Conservation (phyloP, 2,329 filamentous ascomycete genomes). For the Fusarium incarnatum region DNA sequence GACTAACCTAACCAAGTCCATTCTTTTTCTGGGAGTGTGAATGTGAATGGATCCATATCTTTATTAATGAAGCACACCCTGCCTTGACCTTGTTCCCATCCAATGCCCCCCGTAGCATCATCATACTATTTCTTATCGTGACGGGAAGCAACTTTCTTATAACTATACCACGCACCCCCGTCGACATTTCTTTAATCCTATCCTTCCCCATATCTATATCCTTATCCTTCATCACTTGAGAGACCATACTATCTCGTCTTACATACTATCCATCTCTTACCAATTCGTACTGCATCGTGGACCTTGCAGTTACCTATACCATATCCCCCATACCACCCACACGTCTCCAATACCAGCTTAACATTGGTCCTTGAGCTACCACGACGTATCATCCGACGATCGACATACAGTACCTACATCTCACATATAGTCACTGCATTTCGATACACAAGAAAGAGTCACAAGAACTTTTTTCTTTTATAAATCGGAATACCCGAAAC, state of each 20-base stretch:
- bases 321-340: slow-evolving; percentile 31
- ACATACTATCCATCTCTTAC: background rate
- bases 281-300: slow-evolving; percentile 19
- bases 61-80: slow-evolving; percentile 41
- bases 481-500: slow-evolving; percentile 5
- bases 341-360: slow-evolving; percentile 38
- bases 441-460: slow-evolving; percentile 20
- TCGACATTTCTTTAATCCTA: slow-evolving; percentile 3
- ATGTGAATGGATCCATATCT: slow-evolving; percentile 22
- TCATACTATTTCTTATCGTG: slow-evolving; percentile 30
- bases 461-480: slow-evolving; percentile 7
- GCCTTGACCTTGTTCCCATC: background rate
- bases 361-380: slow-evolving; percentile 40
- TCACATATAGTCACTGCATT: slow-evolving; percentile 22
- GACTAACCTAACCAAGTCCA: slow-evolving; percentile 1
- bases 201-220: slow-evolving; percentile 3
- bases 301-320: slow-evolving; percentile 24
- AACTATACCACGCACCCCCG: slow-evolving; percentile 28
- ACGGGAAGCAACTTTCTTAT: slow-evolving; percentile 17
- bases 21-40: slow-evolving; percentile 10
- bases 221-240: slow-evolving; percentile 1
- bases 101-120: slow-evolving; percentile 22
- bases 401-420: slow-evolving; percentile 33
- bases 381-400: slow-evolving; percentile 28
- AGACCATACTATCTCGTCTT: background rate